phyloP scores from a whole-genome alignment of 2,329 filamentous ascomycete genomes.

The Raffaelea arxii region DNA sequence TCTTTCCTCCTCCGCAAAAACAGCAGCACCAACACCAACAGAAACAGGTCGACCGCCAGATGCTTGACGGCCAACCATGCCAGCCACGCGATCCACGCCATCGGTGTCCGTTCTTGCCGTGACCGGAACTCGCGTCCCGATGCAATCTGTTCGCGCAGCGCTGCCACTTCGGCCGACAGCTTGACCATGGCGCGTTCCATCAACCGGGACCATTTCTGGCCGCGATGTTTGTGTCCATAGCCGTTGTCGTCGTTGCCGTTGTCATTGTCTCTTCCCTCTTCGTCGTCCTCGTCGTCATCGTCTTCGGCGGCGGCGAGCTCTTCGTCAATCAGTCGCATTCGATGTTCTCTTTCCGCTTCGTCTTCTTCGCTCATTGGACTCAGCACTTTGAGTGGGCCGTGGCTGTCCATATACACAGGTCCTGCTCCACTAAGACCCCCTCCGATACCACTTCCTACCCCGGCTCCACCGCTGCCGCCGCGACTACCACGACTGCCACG shows the following conservation, averaged over 20 bases:
- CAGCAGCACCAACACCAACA: constrained; percentile 55
- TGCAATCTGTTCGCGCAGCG: constrained; percentile 82
- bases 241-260: constrained; percentile 16
- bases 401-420: no score
- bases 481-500: background rate
- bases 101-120: constrained; percentile 52
- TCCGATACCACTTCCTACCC: constrained; percentile 2
- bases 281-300: constrained; percentile 31
- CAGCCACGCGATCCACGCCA: constrained; percentile 62
- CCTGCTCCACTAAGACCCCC: no score
- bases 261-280: constrained; percentile 27
- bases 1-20: constrained; percentile 68
- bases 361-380: constrained; percentile 82
- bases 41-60: constrained; percentile 57
- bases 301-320: constrained; percentile 25
- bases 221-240: background rate
- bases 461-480: background rate
- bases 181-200: constrained; percentile 81
- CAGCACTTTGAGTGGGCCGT: constrained; percentile 60
- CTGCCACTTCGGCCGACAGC: constrained; percentile 86
- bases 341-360: constrained; percentile 49
- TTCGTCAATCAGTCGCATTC: constrained; percentile 28
- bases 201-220: constrained; percentile 60
- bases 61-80: constrained; percentile 65
- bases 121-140: constrained; percentile 62